Conservation (phyloP, 345 rosid species). For the Mercurialis annua region DNA sequence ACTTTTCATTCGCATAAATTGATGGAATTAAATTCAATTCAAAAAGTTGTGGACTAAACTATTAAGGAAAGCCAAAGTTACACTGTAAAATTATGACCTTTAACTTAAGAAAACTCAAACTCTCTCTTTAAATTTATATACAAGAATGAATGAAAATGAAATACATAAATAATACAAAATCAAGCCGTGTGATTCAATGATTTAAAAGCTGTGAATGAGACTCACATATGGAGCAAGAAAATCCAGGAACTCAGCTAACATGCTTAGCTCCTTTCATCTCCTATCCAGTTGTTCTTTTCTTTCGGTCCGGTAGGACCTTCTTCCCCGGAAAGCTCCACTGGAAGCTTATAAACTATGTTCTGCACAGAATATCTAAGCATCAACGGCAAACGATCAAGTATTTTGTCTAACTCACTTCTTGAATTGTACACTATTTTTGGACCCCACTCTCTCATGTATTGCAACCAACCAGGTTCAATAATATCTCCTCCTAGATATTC, state of each 20-base stretch:
- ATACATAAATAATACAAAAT: not conserved
- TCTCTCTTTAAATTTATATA: not conserved
- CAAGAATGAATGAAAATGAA: not conserved
- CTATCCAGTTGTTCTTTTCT: conserved; percentile 87
- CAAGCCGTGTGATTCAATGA: not conserved
- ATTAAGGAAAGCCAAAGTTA: too few species aligned
- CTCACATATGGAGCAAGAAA: not conserved
- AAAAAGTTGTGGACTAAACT: too few species aligned
- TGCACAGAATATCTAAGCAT: conserved; percentile 35
- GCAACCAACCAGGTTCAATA: conserved; percentile 69
- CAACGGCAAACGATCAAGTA: conserved; percentile 43
- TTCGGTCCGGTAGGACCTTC: conserved; percentile 94
- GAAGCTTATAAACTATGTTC: conserved; percentile 43
- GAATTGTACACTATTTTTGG: conserved; percentile 60
- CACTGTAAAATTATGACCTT: too few species aligned
- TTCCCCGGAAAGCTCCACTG: conserved; percentile 63
- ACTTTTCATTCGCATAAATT: too few species aligned
- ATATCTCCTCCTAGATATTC: conserved; percentile 57
- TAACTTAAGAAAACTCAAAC: not conserved
- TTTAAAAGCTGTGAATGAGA: not conserved
- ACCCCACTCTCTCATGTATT: conserved; percentile 90
- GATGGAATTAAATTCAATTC: too few species aligned
- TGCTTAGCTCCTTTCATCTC: conserved; percentile 73
- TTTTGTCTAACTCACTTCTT: conserved; percentile 50
- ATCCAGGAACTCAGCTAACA: not conserved